Base-by-base conservation (phyloP, 2,329 filamentous ascomycete species). In the Fusarium globosum region DNA sequence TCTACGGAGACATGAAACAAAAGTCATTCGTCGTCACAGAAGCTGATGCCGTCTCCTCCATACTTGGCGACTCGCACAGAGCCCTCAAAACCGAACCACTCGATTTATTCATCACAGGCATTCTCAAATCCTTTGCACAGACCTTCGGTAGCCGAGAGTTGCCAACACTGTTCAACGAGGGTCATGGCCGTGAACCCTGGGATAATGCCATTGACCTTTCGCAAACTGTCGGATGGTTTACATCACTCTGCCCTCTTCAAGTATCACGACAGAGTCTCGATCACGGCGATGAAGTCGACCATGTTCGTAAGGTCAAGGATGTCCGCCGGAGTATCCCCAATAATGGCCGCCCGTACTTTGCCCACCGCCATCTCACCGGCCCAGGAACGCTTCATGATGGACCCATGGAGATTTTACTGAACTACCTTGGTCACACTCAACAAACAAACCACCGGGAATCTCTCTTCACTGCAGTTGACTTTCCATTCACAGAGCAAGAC, bases 201-300 rank as follows among this genome's bases (percentile, higher is more conserved):
- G 76, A 79, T 30, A 36, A 73, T 5, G 36, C 48, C 2, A 70
- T 83, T 14, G 81, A 86, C 55, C 69, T 83, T 3, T 82, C 84
- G 0, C 68, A 78, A 3, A 85, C 83, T 0, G 81, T 86, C 1
- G 85, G 85, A 9, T 86, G 85, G 85, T 86, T 86, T 62, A 86
- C 85, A 2, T 83, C 83, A 0, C 77, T 86, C 18, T 80, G 76
- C 21, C 84, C 85, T 0, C 45, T 84, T 0, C 74, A 72, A 0
- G 21, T 80, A 4, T 36, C 68, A 11, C 56, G 58, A 14, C 20
- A 23, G 10, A 43, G 39, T 7, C 18, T 65, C 26, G 46, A 58
- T 6, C 36, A 53, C 6, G 14, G 18, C n/a, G 56, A 71, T 35
- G 43, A 43, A 1, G 20, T 75, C 3, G 72, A 75, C 23, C 49